Conservation (phyloP, 2,329 filamentous ascomycete genomes). For the Cladorrhinum sp. region DNA sequence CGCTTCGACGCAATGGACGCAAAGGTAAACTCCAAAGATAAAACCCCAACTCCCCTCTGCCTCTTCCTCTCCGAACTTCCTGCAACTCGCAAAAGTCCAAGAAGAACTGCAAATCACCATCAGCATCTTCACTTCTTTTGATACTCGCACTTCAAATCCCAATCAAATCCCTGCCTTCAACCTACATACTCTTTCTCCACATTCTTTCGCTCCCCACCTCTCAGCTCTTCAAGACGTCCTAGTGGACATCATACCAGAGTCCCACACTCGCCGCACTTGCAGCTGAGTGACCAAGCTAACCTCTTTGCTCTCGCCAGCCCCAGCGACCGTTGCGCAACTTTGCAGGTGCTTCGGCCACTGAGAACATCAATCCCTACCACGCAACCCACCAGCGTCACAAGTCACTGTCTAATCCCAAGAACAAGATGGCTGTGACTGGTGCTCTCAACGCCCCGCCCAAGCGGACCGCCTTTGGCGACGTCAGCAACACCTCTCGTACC, state of each 20-base stretch:
- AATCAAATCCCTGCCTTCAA: neutral
- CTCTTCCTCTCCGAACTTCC: constrained; percentile 1
- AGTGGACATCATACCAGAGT: neutral
- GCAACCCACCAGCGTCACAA: constrained; percentile 78
- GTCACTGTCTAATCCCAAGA: constrained; percentile 64
- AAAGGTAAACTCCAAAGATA: constrained; percentile 34
- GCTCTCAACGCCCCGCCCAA: constrained; percentile 65
- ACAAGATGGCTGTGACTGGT: constrained; percentile 43
- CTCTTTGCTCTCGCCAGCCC: constrained; percentile 50
- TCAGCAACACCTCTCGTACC: constrained; percentile 65
- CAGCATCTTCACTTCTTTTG: neutral
- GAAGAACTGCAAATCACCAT: neutral
- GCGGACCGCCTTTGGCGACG: constrained; percentile 76
- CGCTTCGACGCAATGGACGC: constrained; percentile 37
- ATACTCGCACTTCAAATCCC: neutral
- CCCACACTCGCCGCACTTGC: neutral
- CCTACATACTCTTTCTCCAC: neutral
- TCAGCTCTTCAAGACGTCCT: neutral
- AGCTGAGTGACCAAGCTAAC: constrained; percentile 7
- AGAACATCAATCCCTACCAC: constrained; percentile 61
- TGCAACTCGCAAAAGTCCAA: neutral
- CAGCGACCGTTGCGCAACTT: constrained; percentile 61
- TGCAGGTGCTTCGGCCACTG: constrained; percentile 58
- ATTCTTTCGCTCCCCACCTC: constrained; percentile 14
- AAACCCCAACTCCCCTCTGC: neutral